Percentiles rank a stretch among this genome's conserved stretches.
Conservation (phyloP, 2,329 filamentous ascomycete genomes). For the Cercospora brassicicola region DNA sequence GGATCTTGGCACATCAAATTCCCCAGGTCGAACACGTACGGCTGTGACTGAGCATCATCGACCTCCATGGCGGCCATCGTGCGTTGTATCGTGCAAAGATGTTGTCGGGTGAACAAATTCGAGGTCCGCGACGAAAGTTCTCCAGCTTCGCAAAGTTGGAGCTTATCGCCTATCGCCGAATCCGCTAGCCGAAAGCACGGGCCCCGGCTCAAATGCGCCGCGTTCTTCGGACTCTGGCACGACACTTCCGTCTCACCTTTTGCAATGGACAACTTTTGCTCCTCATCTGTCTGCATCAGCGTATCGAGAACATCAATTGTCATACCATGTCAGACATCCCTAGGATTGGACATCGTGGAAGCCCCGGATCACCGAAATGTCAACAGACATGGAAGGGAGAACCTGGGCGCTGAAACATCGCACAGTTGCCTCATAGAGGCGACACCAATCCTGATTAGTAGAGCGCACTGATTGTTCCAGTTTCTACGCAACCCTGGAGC, state of each 20-base stretch:
- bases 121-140: not conserved
- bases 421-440: not conserved
- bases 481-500: not conserved
- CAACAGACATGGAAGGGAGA: not conserved
- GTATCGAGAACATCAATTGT: not conserved
- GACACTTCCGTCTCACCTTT: not conserved
- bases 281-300: not conserved
- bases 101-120: not conserved
- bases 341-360: not conserved
- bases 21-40: slow-evolving; percentile 89
- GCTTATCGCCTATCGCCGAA: slow-evolving; percentile 1
- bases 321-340: not conserved
- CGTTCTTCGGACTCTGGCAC: not conserved
- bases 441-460: not conserved
- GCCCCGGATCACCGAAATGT: not conserved
- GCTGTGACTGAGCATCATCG: slow-evolving; percentile 66
- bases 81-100: not conserved
- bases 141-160: not conserved
- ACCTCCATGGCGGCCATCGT: slow-evolving; percentile 19
- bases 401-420: not conserved
- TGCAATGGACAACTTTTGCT: not conserved
- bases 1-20: slow-evolving; percentile 83
- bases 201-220: not conserved
- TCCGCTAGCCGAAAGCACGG: not conserved
- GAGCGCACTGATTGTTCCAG: not conserved